phyloP scores from a whole-genome alignment of 2,329 filamentous ascomycete genomes.

The Talaromyces amestolkiae region DNA sequence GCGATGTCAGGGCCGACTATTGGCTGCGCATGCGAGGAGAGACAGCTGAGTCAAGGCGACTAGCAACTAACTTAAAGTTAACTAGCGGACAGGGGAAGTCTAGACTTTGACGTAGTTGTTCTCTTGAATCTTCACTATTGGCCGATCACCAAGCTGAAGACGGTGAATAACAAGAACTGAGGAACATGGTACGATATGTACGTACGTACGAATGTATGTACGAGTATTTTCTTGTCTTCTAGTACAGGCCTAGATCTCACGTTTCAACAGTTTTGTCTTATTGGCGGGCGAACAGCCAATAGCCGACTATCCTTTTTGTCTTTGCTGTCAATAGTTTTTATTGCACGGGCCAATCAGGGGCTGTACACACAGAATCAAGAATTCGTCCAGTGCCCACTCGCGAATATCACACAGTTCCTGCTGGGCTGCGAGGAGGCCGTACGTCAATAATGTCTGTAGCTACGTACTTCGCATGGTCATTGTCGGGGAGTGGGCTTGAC shows the following conservation, averaged over 20 bases:
- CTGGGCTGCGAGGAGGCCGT: too few relatives aligned
- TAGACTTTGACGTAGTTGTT: not conserved
- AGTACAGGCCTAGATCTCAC: not conserved
- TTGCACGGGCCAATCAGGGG: not conserved
- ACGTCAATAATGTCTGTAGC: too few relatives aligned
- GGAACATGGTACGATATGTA: too few relatives aligned
- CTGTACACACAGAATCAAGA: not conserved
- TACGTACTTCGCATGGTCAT: too few relatives aligned
- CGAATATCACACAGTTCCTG: not conserved
- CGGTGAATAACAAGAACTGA: not conserved
- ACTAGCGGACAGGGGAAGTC: not conserved
- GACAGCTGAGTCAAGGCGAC: not conserved
- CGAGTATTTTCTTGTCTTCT: not conserved
- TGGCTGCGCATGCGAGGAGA: constrained; percentile 6
- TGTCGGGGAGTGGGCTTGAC: too few relatives aligned
- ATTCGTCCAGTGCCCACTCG: not conserved
- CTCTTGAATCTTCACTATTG: not conserved
- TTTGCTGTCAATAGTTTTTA: not conserved
- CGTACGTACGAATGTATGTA: too few relatives aligned
- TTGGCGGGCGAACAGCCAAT: constrained; percentile 5
- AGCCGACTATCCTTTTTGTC: not conserved
- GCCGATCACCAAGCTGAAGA: not conserved
- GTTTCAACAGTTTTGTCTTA: not conserved
- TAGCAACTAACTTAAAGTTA: not conserved
- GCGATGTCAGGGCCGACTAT: not conserved